These are phyloP conservation scores for Gentiana dahurica DNA, from an alignment of 257 asterid genomes.

Conservation along the genomic window DNA sequence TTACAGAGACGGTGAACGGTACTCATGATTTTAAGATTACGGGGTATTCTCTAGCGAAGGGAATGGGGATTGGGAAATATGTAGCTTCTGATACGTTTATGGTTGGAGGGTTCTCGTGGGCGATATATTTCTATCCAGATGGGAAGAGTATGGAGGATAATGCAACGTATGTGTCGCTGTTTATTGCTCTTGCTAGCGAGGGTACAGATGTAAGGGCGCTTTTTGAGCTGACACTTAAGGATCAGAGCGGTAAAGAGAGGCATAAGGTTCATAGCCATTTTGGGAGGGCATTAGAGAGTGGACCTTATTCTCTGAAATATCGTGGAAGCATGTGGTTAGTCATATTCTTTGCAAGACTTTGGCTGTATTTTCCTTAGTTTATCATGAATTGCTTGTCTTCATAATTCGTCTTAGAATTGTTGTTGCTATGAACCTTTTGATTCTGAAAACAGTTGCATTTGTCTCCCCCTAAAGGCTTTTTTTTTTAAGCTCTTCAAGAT, in stretches of 20 bases:
- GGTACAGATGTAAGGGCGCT: conserved; percentile 88
- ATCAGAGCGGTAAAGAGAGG: conserved; percentile 89
- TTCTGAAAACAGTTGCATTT: no score
- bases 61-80: conserved; percentile 86
- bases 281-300: conserved; percentile 89
- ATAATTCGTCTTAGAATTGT: neutral
- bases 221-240: conserved; percentile 75
- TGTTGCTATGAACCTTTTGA: no score
- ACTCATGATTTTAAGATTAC: conserved; percentile 75
- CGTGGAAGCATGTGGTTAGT: conserved; percentile 97
- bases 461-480: neutral
- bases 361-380: neutral
- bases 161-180: conserved; percentile 72
- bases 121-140: conserved; percentile 83
- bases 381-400: neutral
- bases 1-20: conserved; percentile 74
- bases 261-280: conserved; percentile 96
- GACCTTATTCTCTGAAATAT: conserved; percentile 85
- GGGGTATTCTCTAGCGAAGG: conserved; percentile 76
- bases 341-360: conserved; percentile 2
- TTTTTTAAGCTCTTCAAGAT: neutral
- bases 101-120: conserved; percentile 96
- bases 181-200: conserved; percentile 75
- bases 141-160: conserved; percentile 92
- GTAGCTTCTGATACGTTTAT: conserved; percentile 66